Percentiles rank a stretch among this genome's conserved stretches.
Evolutionary conservation across 768 basidiomycete genomes (phyloP).

Genomic region (Leucosporidium creatinivorum): DNA sequence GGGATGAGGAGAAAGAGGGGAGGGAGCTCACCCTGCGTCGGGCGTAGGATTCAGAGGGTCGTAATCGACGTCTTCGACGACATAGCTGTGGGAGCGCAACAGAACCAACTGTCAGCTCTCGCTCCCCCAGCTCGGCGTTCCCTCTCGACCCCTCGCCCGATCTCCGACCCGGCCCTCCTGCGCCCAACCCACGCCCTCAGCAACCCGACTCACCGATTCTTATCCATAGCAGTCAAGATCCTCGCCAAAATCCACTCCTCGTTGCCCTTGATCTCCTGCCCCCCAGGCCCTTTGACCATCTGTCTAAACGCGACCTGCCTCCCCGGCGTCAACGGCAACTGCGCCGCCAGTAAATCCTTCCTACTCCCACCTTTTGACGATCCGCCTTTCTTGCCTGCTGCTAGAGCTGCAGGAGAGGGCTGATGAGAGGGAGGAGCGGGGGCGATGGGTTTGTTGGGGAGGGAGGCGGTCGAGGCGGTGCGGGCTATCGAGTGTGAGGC

Average conservation of each 20-base stretch:
- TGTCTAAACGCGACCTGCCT: constrained; percentile 42
- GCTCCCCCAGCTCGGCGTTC: no score
- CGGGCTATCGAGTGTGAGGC: background rate
- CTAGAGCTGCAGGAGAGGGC: constrained; percentile 26
- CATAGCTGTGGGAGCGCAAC: constrained; percentile 37
- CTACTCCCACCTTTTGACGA: no score
- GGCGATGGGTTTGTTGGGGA: background rate
- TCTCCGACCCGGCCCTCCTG: no score
- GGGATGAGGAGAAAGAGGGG: background rate
- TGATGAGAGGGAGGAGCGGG: background rate
- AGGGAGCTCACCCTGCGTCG: constrained; percentile 18
- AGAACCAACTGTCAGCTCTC: no score
- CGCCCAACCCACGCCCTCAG: no score
- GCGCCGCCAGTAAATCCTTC: constrained; percentile 39
- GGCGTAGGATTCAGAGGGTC: constrained; percentile 24
- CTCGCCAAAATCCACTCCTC: constrained; percentile 45
- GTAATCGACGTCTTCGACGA: constrained; percentile 44
- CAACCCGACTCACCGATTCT: constrained; percentile 34
- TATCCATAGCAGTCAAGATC: constrained; percentile 41
- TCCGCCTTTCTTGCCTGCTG: constrained; percentile 31
- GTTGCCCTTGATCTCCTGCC: constrained; percentile 10
- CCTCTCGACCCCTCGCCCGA: no score
- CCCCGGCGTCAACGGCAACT: constrained; percentile 42
- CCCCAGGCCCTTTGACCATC: constrained; percentile 28
- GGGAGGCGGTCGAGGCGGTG: background rate